Evolutionary conservation across 345 rosid genomes (phyloP).

Genomic region (Leavenworthia alabamica): DNA sequence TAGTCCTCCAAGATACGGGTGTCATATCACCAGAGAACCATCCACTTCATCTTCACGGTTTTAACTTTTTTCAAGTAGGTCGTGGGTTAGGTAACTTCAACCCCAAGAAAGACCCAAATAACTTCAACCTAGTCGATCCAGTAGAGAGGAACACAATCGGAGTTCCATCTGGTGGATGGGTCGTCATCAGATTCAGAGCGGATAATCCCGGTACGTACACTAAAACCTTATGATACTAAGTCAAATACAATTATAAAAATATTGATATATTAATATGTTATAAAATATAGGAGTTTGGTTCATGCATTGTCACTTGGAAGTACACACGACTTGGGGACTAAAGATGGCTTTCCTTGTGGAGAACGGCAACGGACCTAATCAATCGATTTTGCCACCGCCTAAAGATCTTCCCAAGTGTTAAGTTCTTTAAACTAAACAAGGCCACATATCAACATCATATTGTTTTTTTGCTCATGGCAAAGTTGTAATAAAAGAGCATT

Average conservation of each 20-base stretch:
- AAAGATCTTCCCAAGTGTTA: conserved; percentile 85
- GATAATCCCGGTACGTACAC: conserved; percentile 75
- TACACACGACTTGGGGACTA: conserved; percentile 97
- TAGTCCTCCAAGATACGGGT: conserved; percentile 84
- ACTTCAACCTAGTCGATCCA: conserved; percentile 78
- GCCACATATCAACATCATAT: background rate
- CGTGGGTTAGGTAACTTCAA: conserved; percentile 72
- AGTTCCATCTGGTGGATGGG: conserved; percentile 93
- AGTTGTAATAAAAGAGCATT: too few species aligned
- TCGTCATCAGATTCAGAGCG: conserved; percentile 72
- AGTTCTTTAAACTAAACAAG: background rate
- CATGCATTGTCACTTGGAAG: conserved; percentile 94
- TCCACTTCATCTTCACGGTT: conserved; percentile 83
- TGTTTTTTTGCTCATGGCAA: conserved; percentile 20
- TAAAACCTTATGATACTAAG: background rate
- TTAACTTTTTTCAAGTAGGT: conserved; percentile 74
- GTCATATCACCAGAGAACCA: conserved; percentile 76
- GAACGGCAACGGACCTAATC: conserved; percentile 78
- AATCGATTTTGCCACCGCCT: conserved; percentile 90
- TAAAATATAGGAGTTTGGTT: conserved; percentile 75
- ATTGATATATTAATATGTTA: background rate
- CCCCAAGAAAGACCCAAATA: conserved; percentile 50
- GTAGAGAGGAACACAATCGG: conserved; percentile 92
- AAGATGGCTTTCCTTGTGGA: conserved; percentile 98
- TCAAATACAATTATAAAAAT: background rate